These are phyloP conservation scores for Monilinia vaccinii-corymbosi DNA, from an alignment of 2,329 filamentous ascomycete species.

Conservation along the genomic window DNA sequence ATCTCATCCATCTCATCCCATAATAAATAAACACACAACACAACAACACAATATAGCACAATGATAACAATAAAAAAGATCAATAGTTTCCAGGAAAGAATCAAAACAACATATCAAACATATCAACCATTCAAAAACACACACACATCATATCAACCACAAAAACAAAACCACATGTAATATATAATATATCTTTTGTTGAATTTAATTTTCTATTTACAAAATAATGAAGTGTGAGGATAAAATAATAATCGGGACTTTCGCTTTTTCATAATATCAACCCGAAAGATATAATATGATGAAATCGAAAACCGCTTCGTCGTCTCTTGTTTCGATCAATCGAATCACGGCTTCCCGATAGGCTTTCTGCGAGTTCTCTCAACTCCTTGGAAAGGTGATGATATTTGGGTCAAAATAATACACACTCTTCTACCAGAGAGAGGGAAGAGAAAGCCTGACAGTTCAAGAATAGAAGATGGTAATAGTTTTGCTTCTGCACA, in stretches of 20 bases:
- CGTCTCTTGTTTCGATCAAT: background rate
- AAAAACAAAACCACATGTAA: no score
- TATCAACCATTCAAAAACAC: no score
- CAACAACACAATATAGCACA: no score
- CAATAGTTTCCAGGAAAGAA: no score
- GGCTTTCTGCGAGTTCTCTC: slow-evolving; percentile 1
- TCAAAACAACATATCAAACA: no score
- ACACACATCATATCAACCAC: no score
- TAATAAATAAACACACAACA: no score
- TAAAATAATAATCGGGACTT: slow-evolving; percentile 3
- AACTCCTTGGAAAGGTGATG: background rate
- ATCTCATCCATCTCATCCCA: no score
- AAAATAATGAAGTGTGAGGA: background rate
- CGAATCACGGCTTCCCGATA: slow-evolving; percentile 2
- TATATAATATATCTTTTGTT: background rate
- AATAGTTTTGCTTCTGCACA: background rate
- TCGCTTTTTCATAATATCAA: background rate
- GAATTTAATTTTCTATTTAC: slow-evolving; percentile 1
- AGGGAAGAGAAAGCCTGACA: slow-evolving; percentile 6
- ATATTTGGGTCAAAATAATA: background rate
- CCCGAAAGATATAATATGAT: background rate
- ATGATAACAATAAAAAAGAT: no score
- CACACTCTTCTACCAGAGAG: slow-evolving; percentile 5
- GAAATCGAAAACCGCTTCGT: background rate
- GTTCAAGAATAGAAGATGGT: slow-evolving; percentile 1